Percentiles rank a stretch among this genome's conserved stretches.
phyloP scores from a whole-genome alignment of 2,329 filamentous ascomycete genomes.

The Lachnellula hyalina region DNA sequence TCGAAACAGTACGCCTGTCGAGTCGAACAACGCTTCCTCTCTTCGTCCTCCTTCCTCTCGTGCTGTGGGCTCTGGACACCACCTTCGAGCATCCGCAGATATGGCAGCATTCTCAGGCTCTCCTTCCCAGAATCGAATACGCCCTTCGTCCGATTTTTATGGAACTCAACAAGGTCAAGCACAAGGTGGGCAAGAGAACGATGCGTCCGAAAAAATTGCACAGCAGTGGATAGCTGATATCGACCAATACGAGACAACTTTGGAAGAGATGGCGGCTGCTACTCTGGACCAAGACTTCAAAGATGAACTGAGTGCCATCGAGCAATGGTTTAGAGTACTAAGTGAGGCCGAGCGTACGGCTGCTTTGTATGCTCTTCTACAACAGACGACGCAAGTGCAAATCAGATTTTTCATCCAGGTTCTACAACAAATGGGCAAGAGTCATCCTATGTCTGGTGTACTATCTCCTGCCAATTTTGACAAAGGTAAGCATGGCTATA shows the following conservation, averaged over 20 bases:
- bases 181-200: slow-evolving; percentile 64
- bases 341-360: slow-evolving; percentile 96
- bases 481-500: slow-evolving; percentile 60
- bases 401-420: slow-evolving; percentile 99
- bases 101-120: slow-evolving; percentile 76
- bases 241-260: slow-evolving; percentile 96
- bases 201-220: slow-evolving; percentile 86
- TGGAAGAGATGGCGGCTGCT: slow-evolving; percentile 98
- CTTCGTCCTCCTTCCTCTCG: slow-evolving; percentile 79
- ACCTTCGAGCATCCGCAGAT: slow-evolving; percentile 91
- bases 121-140: slow-evolving; percentile 71
- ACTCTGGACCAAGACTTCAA: slow-evolving; percentile 99
- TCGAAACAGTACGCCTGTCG: slow-evolving; percentile 87
- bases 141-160: slow-evolving; percentile 93
- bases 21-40: slow-evolving; percentile 74
- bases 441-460: slow-evolving; percentile 92
- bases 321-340: slow-evolving; percentile 98
- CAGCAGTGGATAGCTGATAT: slow-evolving; percentile 99
- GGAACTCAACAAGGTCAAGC: slow-evolving; percentile 64
- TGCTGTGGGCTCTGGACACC: slow-evolving; percentile 70
- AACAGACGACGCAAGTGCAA: slow-evolving; percentile 98
- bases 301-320: slow-evolving; percentile 96
- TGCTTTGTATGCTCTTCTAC: slow-evolving; percentile 87
- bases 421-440: slow-evolving; percentile 97
- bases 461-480: slow-evolving; percentile 94